Conservation (phyloP, 2,329 filamentous ascomycete genomes). For the Shiraia sp. region DNA sequence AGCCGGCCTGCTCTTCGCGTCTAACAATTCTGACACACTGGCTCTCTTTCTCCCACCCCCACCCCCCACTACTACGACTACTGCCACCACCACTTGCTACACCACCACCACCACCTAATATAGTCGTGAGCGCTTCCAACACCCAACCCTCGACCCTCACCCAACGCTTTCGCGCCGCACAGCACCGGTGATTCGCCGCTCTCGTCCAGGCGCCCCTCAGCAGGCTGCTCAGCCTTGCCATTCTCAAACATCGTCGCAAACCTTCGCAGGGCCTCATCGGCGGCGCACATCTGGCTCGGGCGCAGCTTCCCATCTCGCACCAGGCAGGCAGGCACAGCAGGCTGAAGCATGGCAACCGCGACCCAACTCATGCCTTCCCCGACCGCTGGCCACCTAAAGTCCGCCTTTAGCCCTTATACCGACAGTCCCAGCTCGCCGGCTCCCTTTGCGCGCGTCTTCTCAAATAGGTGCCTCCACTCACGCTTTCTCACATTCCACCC, state of each 20-base stretch:
- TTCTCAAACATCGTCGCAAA: constrained; percentile 5
- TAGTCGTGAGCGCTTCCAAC: constrained; percentile 18
- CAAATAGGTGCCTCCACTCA: constrained; percentile 53
- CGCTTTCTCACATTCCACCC: too few species aligned
- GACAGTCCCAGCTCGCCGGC: constrained; percentile 56
- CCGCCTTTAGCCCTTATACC: constrained; percentile 55
- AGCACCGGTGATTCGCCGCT: constrained; percentile 23
- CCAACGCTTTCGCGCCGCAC: constrained; percentile 27
- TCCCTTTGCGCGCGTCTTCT: constrained; percentile 48
- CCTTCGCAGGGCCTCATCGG: constrained; percentile 7
- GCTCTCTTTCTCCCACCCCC: too few species aligned
- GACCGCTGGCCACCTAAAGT: constrained; percentile 43
- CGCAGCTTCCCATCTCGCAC: constrained; percentile 23
- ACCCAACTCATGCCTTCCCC: constrained; percentile 53
- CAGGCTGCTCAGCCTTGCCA: constrained; percentile 25
- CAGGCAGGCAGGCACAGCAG: too few species aligned
- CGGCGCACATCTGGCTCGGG: constrained; percentile 33
- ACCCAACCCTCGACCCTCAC: constrained; percentile 17
- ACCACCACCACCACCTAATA: too few species aligned
- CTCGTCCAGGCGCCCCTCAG: too few species aligned
- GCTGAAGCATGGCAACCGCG: constrained; percentile 43
- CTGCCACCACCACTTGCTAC: too few species aligned
- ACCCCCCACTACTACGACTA: too few species aligned
- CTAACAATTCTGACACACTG: constrained; percentile 16
- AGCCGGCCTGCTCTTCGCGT: constrained; percentile 27